These are phyloP conservation scores for Aspergillus sclerotialis DNA, from an alignment of 2,329 filamentous ascomycete genomes.

Conservation along the genomic window DNA sequence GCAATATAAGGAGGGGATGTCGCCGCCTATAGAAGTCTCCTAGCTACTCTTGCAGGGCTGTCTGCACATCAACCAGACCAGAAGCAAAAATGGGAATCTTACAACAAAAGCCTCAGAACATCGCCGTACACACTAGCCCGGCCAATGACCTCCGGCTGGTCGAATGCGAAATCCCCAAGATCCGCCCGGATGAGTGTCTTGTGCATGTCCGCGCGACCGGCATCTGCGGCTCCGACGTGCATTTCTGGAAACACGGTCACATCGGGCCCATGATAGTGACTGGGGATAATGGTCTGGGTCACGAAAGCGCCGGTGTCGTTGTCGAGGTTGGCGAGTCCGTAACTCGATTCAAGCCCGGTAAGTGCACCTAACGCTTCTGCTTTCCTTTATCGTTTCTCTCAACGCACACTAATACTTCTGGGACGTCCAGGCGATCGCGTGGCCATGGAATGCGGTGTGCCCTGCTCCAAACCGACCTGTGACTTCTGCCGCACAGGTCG, in stretches of 20 bases:
- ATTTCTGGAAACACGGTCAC: constrained; percentile 15
- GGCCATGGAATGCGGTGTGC: constrained; percentile 12
- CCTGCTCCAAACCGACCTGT: constrained; percentile 12
- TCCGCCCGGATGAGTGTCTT: constrained; percentile 8
- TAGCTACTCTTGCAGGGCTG: not conserved
- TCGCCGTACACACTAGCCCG: constrained; percentile 13
- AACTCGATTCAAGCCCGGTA: constrained; percentile 12
- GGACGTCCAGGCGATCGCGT: constrained; percentile 14
- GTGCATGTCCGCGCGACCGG: constrained; percentile 12
- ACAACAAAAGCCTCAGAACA: constrained; percentile 9
- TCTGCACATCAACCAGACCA: not conserved
- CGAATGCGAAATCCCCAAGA: constrained; percentile 10
- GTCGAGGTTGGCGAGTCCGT: constrained; percentile 10
- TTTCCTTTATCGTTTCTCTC: not conserved
- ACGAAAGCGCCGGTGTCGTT: constrained; percentile 13
- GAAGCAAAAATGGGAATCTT: constrained; percentile 10
- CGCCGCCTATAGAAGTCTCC: not conserved
- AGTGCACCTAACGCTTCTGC: too few species aligned
- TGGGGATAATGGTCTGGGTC: constrained; percentile 13
- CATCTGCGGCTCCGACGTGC: constrained; percentile 13
- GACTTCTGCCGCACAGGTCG: constrained; percentile 11
- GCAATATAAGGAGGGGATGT: too few species aligned
- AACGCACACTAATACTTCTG: not conserved
- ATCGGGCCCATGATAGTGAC: constrained; percentile 13
- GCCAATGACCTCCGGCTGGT: constrained; percentile 12